Base-by-base conservation (phyloP, 768 basidiomycete species). In the Polyporus arcularius region DNA sequence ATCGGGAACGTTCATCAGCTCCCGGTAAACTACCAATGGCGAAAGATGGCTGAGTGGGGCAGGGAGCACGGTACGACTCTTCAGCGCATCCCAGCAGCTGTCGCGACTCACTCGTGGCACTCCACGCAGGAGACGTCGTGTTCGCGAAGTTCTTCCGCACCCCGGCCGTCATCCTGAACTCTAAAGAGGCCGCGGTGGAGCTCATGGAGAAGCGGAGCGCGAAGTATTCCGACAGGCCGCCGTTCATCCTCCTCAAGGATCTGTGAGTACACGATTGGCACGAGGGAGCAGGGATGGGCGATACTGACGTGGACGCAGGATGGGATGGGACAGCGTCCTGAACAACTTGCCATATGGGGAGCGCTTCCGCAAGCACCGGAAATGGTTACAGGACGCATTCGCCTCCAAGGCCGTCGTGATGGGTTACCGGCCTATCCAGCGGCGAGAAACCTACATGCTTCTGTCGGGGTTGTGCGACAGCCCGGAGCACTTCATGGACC, bases 131-230 rank as follows among this genome's bases (percentile, higher is more conserved):
- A 6, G 67, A 70, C 40, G 32, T 71, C 28, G 53, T 68, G 12
- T 67, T 43, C 31, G 64, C 66, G 16, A 49, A 46, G 14, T 39
- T 70, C 26, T 58, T 71, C 45, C 61, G 62, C 15, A 64, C 57
- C 14, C 59, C 67, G 4, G 50, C 66, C 26, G 32, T 72, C 18
- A 57, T 72, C 16, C 42, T 73, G 46, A 72, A 68, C 49, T 68
- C 66, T 4, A 43, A 53, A 10, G 35, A 67, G 31, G 64, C 56
- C 26, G 71, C 71, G 6, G 31, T 55, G 11, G 72, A 72, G 30
- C 62, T 72, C 31, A 51, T 74, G n/a, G 70, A 73, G 14, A 72
- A 70, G 65, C 61, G 67, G n/a, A 67, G 70, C 42, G 57, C 60
- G 10, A 67, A 65, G 30, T 74, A 71, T 49, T 72, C 72, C 2